Conservation (phyloP, 2,329 filamentous ascomycete genomes). For the Trichophyton mentagrophytes region DNA sequence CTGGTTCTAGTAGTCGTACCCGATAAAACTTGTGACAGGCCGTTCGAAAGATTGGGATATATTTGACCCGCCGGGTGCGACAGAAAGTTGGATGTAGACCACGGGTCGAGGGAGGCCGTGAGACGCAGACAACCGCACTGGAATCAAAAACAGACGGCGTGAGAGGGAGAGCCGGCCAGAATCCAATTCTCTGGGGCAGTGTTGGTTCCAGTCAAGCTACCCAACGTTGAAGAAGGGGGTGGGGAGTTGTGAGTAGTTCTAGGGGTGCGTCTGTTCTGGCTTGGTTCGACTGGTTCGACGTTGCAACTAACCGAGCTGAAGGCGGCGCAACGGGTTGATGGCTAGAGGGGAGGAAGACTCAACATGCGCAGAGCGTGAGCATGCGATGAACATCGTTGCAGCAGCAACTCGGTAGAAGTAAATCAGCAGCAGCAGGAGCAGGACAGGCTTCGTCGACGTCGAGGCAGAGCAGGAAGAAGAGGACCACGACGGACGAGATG, state of each 20-base stretch:
- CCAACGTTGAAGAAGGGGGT: neutral
- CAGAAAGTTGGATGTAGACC: neutral
- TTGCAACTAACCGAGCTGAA: neutral
- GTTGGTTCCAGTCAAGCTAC: neutral
- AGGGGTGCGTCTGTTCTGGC: neutral
- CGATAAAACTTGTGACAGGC: neutral
- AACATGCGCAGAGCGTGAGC: neutral
- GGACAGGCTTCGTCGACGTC: neutral
- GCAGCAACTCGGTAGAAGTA: neutral
- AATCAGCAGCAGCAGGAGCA: neutral
- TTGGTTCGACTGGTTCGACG: neutral
- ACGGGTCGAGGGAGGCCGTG: neutral
- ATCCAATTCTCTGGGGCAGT: neutral
- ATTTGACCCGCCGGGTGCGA: neutral
- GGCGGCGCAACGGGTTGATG: neutral
- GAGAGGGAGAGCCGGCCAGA: neutral
- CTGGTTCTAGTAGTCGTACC: neutral
- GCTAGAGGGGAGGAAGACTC: neutral
- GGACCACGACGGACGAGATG: neutral
- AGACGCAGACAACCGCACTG: neutral
- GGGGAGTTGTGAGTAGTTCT: neutral
- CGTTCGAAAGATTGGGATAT: neutral
- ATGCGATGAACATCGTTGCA: conserved; percentile 2
- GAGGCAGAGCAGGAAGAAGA: neutral
- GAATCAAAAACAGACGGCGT: neutral